A percentile compares a stretch with the other conserved stretches of the same genome.
These are phyloP conservation scores for Mycena leptocephala DNA, from an alignment of 768 basidiomycete genomes.

Conservation along the genomic window DNA sequence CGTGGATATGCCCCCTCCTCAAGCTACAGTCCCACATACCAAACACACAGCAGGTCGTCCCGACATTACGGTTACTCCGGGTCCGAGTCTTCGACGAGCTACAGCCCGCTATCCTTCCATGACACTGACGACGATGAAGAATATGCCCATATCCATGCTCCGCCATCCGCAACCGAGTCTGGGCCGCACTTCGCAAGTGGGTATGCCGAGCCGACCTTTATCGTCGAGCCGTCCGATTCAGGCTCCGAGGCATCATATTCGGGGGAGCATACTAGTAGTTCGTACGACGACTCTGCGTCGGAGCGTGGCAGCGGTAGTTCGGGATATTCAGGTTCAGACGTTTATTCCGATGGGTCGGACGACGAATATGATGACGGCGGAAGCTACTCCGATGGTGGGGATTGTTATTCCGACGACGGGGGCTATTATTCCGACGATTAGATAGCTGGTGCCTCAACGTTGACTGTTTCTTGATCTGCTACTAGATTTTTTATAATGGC, in stretches of 20 bases:
- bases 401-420: slow-evolving; percentile 23
- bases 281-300: slow-evolving; percentile 8
- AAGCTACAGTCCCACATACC: slow-evolving; percentile 6
- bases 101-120: not conserved
- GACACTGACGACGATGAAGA: slow-evolving; percentile 16
- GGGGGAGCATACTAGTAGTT: slow-evolving; percentile 2
- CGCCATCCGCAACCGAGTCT: slow-evolving; percentile 2
- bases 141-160: not conserved
- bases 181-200: slow-evolving; percentile 13
- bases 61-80: slow-evolving; percentile 21
- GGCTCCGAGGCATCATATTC: slow-evolving; percentile 25
- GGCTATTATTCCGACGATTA: slow-evolving; percentile 25
- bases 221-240: slow-evolving; percentile 28
- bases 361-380: slow-evolving; percentile 22
- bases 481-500: no score
- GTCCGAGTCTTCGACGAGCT: slow-evolving; percentile 12
- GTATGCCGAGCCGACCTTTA: slow-evolving; percentile 14
- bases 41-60: slow-evolving; percentile 7
- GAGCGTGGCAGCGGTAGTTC: slow-evolving; percentile 4
- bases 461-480: not conserved
- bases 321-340: slow-evolving; percentile 22
- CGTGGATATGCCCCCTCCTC: slow-evolving; percentile 10
- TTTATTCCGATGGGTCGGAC: slow-evolving; percentile 21
- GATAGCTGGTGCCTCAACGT: not conserved
- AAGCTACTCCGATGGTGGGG: slow-evolving; percentile 28